Base-by-base conservation (phyloP, 2,329 filamentous ascomycete species). In the Fusarium marasasianum region DNA sequence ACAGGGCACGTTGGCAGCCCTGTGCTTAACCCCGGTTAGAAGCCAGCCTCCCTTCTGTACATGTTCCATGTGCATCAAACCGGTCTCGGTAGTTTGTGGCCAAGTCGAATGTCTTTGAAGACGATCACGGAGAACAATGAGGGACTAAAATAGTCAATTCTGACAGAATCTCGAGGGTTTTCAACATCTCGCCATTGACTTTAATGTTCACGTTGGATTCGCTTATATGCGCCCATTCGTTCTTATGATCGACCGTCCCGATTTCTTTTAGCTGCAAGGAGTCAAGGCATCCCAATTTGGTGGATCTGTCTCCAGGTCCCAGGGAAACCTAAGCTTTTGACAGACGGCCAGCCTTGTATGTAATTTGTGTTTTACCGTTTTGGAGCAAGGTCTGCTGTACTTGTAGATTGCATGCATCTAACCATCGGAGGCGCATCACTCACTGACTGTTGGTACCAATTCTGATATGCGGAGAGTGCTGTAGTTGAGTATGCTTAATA, bases 361-460 rank as follows among this genome's bases (percentile, higher is more conserved):
- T 69, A 66, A 64, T 71, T 60, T 54, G 66, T 61, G 61, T 73
- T 59, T 70, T 73, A 40, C 66, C 71, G 50, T 72, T 73, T 73
- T 68, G 58, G 71, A 73, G 22, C 57, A 68, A 60, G 71, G 56
- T 60, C 44, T 73, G 40, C 50, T 45, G 44, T 71, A 44, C 65
- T 57, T 71, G 58, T 72, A 72, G 64, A 74, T 73, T 73, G 62
- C 71, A 64, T 74, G 71, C 71, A 64, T 73, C 62, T 68, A 63
- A 45, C 55, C 41, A 54, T 64, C 37, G 51, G 56, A 68, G 66
- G 66, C 51, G 60, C 53, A 60, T 67, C 66, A 50, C 51, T 65
- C 53, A 50, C 56, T 66, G 15, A 56, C 55, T 48, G 24, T n/a
- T 50, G 55, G 47, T 60, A 67, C 41, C 41, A 37, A 57, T 37